phyloP scores from a whole-genome alignment of 495 filamentous ascomycete genomes.

The Apodospora peruviana region DNA sequence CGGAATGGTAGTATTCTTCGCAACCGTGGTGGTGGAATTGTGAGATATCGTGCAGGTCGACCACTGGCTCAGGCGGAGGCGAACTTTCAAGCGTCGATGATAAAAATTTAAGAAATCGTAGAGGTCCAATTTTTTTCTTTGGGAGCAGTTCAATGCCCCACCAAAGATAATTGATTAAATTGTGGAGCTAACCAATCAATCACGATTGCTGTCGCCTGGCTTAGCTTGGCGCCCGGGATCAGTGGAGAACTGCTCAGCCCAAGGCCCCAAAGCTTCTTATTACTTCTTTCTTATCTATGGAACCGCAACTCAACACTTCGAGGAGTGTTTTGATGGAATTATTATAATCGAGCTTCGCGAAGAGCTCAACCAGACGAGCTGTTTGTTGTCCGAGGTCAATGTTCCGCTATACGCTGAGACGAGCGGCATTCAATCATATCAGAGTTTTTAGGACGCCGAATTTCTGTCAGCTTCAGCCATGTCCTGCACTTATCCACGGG shows the following conservation, averaged over 20 bases:
- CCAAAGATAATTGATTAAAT: no score
- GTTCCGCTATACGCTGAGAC: constrained; percentile 29
- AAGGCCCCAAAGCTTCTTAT: background rate
- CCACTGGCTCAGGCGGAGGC: no score
- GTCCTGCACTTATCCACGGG: background rate
- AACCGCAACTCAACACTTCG: background rate
- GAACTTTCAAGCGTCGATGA: background rate
- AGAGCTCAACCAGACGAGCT: no score
- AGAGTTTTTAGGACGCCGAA: no score
- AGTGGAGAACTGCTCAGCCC: no score
- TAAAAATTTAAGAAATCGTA: background rate
- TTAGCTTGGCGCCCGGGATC: no score
- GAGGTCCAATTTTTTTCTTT: background rate
- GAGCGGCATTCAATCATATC: constrained; percentile 4
- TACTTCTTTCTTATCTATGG: background rate
- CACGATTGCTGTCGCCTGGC: no score
- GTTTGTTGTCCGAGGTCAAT: constrained; percentile 21
- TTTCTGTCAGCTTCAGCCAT: background rate
- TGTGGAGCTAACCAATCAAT: background rate
- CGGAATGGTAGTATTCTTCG: background rate
- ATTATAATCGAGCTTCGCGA: background rate
- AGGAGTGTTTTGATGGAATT: background rate
- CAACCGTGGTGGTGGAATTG: background rate
- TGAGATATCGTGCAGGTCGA: background rate
- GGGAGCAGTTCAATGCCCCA: no score